phyloP scores from a whole-genome alignment of 2,329 filamentous ascomycete species.

The Chalaropsis thielavioides region DNA sequence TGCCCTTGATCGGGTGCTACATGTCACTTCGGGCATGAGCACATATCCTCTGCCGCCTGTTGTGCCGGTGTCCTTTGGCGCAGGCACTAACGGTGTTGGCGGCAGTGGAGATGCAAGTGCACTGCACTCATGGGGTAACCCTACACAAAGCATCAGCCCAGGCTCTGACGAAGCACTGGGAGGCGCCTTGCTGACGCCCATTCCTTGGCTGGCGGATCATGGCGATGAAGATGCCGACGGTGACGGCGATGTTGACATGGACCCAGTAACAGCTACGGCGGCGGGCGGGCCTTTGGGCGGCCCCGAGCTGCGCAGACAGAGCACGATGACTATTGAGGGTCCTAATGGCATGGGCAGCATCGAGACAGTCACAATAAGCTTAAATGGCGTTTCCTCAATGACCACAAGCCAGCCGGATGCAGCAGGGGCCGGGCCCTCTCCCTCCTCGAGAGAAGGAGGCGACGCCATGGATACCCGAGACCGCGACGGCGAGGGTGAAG shows the following conservation, averaged over 20 bases:
- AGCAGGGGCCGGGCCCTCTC: background rate
- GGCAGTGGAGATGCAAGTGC: slow-evolving; percentile 22
- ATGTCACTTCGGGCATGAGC: slow-evolving; percentile 69
- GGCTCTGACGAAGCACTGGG: slow-evolving; percentile 82
- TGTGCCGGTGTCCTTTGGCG: slow-evolving; percentile 46
- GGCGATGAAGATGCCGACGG: slow-evolving; percentile 24
- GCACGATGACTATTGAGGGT: slow-evolving; percentile 66
- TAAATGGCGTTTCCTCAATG: slow-evolving; percentile 52
- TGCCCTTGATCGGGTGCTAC: slow-evolving; percentile 78
- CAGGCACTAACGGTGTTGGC: slow-evolving; percentile 33
- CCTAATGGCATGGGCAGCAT: slow-evolving; percentile 66
- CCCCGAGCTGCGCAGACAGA: slow-evolving; percentile 52
- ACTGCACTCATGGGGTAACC: slow-evolving; percentile 33
- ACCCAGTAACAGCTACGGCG: slow-evolving; percentile 7
- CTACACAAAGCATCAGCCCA: slow-evolving; percentile 34
- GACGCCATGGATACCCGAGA: slow-evolving; percentile 15
- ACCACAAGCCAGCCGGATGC: background rate
- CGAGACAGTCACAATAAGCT: slow-evolving; percentile 64
- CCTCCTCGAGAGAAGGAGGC: slow-evolving; percentile 16
- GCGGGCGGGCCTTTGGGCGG: slow-evolving; percentile 11
- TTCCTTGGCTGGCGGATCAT: slow-evolving; percentile 62
- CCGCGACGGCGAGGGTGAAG: slow-evolving; percentile 18
- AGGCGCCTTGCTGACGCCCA: slow-evolving; percentile 81
- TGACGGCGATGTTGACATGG: slow-evolving; percentile 15
- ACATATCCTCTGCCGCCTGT: slow-evolving; percentile 65